Evolutionary conservation across 306 rosid species (phyloP), one percentile per base, ranked within the genome.

Genomic region (Lathyrus tuberosus): DNA sequence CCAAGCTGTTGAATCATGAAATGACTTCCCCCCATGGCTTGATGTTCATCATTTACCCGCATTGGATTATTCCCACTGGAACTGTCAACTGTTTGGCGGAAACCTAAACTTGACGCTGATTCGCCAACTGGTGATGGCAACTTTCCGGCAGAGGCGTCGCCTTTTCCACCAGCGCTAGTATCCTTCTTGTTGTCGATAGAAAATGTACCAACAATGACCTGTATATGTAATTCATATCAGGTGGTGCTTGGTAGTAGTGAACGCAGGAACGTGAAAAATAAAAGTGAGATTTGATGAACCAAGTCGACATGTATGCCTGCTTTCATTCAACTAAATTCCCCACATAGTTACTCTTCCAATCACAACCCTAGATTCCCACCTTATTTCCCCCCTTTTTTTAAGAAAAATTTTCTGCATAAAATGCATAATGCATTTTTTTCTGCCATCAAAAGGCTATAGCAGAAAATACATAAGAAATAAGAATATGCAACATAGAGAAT

Each of bases 151-250:
- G 96, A 80, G 66, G 80, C 79, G 60, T 91, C 96, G 3, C 80
- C 91, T 80, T 91, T 94, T 62, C 42, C 73, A 43, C 87, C 86
- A 57, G 67, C 71, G 72, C 75, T 71, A 18, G 47, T 70, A 72
- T 88, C 96, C 76, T 86, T 90, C 86, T 81, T 91, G 69, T 79
- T 48, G 79, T 91, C 97, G 6, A 88, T 33, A 74, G 78, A 66
- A 80, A 91, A 94, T 26, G 95, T 86, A 64, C 99, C 97, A 43
- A 88, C 92, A 62, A 94, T 94, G 49, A 94, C 96, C 97, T 90
- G 89, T 49, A 63, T 43, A n/a, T 30, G 63, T 4, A 56, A 68
- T 31, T 52, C 59, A 64, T 46, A 61, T 49, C 47, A 56, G 52
- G 14, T n/a, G 30, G 72, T 28, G 69, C 56, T 62, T 72, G 65